Percentiles rank a stretch among this genome's conserved stretches.
These are phyloP conservation scores for Beauveria brongniartii DNA, from an alignment of 2,329 filamentous ascomycete species.

Conservation along the genomic window DNA sequence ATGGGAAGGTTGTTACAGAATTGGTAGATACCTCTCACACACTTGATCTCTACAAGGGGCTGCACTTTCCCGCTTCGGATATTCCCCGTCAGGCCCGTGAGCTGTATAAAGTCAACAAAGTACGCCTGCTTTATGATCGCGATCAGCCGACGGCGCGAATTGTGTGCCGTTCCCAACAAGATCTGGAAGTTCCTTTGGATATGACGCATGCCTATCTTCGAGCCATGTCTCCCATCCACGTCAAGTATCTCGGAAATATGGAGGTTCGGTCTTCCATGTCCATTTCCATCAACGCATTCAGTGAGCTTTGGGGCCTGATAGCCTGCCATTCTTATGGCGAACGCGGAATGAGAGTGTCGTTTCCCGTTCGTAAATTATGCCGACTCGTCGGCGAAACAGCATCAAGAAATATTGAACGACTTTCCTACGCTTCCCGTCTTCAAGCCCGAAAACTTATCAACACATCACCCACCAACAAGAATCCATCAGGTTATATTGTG, in stretches of 20 bases:
- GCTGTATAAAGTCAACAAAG: conserved; percentile 85
- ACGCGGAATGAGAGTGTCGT: conserved; percentile 81
- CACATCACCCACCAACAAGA: conserved; percentile 69
- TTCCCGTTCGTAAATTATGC: conserved; percentile 89
- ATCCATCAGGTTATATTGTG: conserved; percentile 83
- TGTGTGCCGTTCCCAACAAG: conserved; percentile 68
- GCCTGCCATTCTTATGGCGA: conserved; percentile 74
- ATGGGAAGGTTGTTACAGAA: conserved; percentile 81
- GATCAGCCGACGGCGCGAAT: conserved; percentile 72
- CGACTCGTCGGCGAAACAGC: conserved; percentile 78
- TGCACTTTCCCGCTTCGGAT: conserved; percentile 83
- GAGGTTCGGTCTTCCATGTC: conserved; percentile 91
- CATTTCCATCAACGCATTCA: conserved; percentile 81
- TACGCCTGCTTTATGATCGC: conserved; percentile 78
- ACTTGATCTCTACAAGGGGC: conserved; percentile 75
- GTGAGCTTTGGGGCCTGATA: conserved; percentile 80
- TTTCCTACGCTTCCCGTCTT: conserved; percentile 77
- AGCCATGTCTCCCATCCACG: conserved; percentile 83
- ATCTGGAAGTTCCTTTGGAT: conserved; percentile 68
- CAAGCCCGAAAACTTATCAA: conserved; percentile 86
- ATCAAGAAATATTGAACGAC: conserved; percentile 76
- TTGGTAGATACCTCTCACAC: conserved; percentile 73
- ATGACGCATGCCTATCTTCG: conserved; percentile 78
- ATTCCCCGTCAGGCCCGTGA: conserved; percentile 80
- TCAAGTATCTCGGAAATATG: conserved; percentile 86